phyloP scores from a whole-genome alignment of 75 land plant species.

The Azolla pinnata region DNA sequence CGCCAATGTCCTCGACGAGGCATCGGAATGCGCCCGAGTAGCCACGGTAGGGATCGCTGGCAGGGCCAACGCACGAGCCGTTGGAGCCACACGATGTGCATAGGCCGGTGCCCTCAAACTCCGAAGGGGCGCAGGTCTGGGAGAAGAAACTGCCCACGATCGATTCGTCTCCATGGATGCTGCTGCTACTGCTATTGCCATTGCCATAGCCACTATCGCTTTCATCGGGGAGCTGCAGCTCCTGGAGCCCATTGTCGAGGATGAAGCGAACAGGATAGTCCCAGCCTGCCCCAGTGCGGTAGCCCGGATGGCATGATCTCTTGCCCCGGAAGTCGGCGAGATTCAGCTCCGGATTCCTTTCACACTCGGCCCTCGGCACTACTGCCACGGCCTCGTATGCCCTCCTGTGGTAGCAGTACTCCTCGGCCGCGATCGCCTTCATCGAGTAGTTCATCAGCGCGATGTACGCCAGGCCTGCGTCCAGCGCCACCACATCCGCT shows the following conservation, averaged over 20 bases:
- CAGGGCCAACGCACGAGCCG: constrained; percentile 15
- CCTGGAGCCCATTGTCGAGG: constrained; percentile 2
- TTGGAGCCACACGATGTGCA: constrained; percentile 34
- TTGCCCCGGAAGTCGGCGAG: constrained; percentile 21
- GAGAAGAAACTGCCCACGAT: constrained; percentile 22
- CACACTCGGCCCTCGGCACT: constrained; percentile 18
- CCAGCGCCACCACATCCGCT: constrained; percentile 30
- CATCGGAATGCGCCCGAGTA: constrained; percentile 36
- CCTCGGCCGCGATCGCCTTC: constrained; percentile 37
- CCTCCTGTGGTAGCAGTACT: constrained; percentile 18
- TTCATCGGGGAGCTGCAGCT: background rate
- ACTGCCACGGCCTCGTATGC: constrained; percentile 31
- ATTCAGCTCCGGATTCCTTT: constrained; percentile 13
- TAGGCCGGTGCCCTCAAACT: constrained; percentile 21
- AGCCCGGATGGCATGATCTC: constrained; percentile 36
- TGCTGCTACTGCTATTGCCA: too few relatives aligned
- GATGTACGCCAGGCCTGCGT: constrained; percentile 36
- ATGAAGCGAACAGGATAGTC: constrained; percentile 26
- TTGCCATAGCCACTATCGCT: too few relatives aligned
- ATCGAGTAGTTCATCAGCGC: constrained; percentile 35
- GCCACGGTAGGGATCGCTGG: constrained; percentile 11
- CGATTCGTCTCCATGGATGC: constrained; percentile 6
- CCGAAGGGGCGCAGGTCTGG: constrained; percentile 31
- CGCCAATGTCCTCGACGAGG: constrained; percentile 29
- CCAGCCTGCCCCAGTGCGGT: constrained; percentile 37